Evolutionary conservation across 78 protist species (phyloP).

Genomic region (Diacronema lutheri): DNA sequence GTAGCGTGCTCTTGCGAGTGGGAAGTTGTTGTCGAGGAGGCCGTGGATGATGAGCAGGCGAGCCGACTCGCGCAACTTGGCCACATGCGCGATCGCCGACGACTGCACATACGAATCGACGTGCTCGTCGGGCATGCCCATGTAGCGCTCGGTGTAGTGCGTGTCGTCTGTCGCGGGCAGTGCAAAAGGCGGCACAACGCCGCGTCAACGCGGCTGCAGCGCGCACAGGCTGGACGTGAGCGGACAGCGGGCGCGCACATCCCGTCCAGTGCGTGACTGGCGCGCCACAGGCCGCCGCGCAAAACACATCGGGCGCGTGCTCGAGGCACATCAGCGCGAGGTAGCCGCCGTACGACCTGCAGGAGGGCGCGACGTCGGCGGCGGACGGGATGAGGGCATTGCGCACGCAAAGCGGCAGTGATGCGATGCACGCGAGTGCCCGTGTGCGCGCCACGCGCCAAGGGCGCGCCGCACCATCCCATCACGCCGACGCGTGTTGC

Average conservation of each 20-base stretch:
- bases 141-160: conserved; percentile 90
- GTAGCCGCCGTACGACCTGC: conserved; percentile 95
- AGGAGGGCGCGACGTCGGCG: no score
- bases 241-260: no score
- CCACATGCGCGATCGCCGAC: not conserved
- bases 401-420: no score
- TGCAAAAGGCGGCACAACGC: no score
- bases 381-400: no score
- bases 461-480: conserved; percentile 88
- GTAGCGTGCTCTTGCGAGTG: no score
- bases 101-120: not conserved
- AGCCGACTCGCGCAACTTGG: no score
- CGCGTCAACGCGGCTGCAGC: no score
- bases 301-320: conserved; percentile 73
- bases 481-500: conserved; percentile 56
- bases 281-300: conserved; percentile 79
- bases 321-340: conserved; percentile 68
- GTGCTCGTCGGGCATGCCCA: conserved; percentile 65
- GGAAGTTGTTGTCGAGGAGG: conserved; percentile 88
- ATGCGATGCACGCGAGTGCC: no score
- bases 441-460: no score
- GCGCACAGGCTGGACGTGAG: no score
- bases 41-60: conserved; percentile 61
- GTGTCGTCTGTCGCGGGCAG: no score
- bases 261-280: conserved; percentile 87